phyloP scores from a whole-genome alignment of 495 filamentous ascomycete species.

The Letharia lupina region DNA sequence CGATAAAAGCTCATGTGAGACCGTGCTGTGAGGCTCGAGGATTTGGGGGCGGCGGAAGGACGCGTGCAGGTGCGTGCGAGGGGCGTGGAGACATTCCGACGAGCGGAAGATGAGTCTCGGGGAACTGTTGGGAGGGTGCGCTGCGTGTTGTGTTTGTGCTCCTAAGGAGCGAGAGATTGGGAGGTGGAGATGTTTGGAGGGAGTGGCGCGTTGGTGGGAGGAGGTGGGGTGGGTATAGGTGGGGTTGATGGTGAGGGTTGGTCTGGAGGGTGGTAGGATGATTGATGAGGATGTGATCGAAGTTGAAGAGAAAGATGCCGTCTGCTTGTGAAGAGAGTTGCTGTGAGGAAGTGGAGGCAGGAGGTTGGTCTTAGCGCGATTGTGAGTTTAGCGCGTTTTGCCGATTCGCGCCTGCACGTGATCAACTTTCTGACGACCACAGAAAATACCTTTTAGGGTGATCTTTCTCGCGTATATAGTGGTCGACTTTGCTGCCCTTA shows the following conservation, averaged over 20 bases:
- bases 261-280: constrained; percentile 8
- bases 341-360: neutral
- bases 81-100: constrained; percentile 45
- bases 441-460: too few relatives aligned
- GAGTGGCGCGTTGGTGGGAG: constrained; percentile 5
- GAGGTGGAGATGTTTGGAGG: constrained; percentile 23
- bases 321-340: neutral
- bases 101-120: constrained; percentile 52
- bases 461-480: too few relatives aligned
- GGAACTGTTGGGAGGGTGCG: constrained; percentile 59
- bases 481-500: too few relatives aligned
- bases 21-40: constrained; percentile 40
- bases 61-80: constrained; percentile 31
- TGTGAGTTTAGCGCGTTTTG: constrained; percentile 4
- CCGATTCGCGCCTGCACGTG: constrained; percentile 8
- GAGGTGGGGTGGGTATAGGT: too few relatives aligned
- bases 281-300: neutral
- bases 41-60: constrained; percentile 19
- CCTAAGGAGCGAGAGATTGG: constrained; percentile 34
- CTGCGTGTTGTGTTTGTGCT: constrained; percentile 40
- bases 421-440: neutral
- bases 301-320: neutral
- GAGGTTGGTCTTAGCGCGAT: neutral
- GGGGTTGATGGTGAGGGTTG: neutral
- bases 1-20: constrained; percentile 32